Percentiles rank a stretch among this genome's conserved stretches.
Evolutionary conservation across 495 filamentous ascomycete genomes (phyloP).

Genomic region (Penicillium cataractarum): DNA sequence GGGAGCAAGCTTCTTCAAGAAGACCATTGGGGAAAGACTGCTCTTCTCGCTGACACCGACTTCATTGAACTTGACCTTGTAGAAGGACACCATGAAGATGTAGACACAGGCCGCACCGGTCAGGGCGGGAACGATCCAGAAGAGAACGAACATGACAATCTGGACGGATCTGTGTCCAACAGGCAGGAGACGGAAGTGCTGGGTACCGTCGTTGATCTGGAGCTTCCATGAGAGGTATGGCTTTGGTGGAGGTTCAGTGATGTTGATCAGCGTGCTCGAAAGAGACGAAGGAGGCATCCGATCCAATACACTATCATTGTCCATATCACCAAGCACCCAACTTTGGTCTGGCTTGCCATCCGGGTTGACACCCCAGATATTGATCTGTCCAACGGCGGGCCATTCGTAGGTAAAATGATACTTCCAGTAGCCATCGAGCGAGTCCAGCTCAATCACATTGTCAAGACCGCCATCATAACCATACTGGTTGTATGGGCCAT

Average conservation of each 20-base stretch:
- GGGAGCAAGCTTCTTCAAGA: conserved; percentile 39
- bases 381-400: conserved; percentile 65
- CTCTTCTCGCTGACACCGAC: conserved; percentile 59
- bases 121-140: conserved; percentile 57
- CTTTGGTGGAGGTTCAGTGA: conserved; percentile 56
- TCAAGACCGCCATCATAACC: conserved; percentile 66
- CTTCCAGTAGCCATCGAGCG: conserved; percentile 56
- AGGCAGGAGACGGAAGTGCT: conserved; percentile 53
- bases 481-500: conserved; percentile 69
- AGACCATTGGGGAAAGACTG: conserved; percentile 38
- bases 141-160: conserved; percentile 58
- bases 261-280: conserved; percentile 58
- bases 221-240: conserved; percentile 61
- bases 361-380: conserved; percentile 69
- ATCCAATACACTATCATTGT: conserved; percentile 63
- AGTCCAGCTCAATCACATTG: conserved; percentile 55
- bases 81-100: conserved; percentile 69
- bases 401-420: conserved; percentile 66
- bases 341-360: conserved; percentile 66
- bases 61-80: conserved; percentile 74
- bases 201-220: conserved; percentile 56
- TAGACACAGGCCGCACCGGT: conserved; percentile 56
- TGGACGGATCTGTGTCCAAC: conserved; percentile 56
- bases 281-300: conserved; percentile 64
- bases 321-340: conserved; percentile 61